Base-by-base conservation (phyloP, 352 stramenopile genomes). In the Phytophthora pistaciae region DNA sequence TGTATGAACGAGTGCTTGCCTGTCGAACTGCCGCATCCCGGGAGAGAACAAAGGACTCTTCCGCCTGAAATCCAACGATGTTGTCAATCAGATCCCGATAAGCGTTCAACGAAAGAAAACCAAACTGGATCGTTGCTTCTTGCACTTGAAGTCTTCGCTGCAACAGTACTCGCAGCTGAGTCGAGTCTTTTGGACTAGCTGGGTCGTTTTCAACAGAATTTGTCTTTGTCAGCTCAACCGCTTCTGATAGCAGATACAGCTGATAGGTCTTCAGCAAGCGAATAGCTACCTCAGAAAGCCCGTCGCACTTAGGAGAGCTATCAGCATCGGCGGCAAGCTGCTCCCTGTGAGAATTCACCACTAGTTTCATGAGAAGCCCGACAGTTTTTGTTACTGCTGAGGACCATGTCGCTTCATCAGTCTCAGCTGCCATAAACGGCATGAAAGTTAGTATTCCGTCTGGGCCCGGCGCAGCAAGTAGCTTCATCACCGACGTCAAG, bases 401-500 rank as follows among this genome's bases (percentile, higher is more conserved):
- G 13, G 68, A 11, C 67, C 67, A 77, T 36, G 56, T 10, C 1
- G 13, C 46, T 56, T 77, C 60, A 5, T 74, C 56, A 13, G 29
- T 40, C 7, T 65, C 42, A 14, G 48, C 21, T 16, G 58, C 40
- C 29, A 75, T 55, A 62, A 80, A 71, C 57, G 82, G 89, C 59
- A 95, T 81, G 21, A 96, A 83, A 3, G 81, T 93, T 27, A 94
- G 62, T 33, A 96, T 84, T 40, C 89, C 87, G 44, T 90, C 78
- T 42, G 75, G 72, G 10, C 86, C 85, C 46, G 87, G 89, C 18
- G 73, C 65, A 40, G 87, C 71, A 23, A 95, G 83, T 5, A 83
- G 60, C 38, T 70, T 76, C 46, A 95, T 64, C 27, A 94, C 66
- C 16, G 83, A 83, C n/a, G 57, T 64, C 18, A 96, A 64, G 10